Evolutionary conservation across 331 rosid genomes (phyloP), one percentile per base, ranked within the genome.

Genomic region (Saraca asoca): DNA sequence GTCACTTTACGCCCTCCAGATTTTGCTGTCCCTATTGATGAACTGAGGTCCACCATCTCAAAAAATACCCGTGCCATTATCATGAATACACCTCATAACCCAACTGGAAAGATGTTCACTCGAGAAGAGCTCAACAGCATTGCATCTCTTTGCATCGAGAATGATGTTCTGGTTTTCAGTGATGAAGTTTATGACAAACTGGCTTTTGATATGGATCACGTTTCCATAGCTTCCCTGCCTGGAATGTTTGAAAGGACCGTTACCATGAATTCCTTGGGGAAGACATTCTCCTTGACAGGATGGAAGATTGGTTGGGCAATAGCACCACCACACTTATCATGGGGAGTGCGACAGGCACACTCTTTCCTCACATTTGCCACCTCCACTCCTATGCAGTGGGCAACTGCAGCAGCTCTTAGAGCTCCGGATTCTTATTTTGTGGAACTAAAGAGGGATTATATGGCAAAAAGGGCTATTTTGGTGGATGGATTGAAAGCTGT

Each of bases 281-380:
- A 93, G 82, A 93, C 98, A 51, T 93, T 90, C 79, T 93, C 98
- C 54, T 79, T 93, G 63, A 93, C 98, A 0, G 91, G 97, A 19
- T 93, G 98, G 98, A 93, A 88, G 85, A 86, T 93, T 0, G 97
- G 97, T 6, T 90, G 96, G 98, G 95, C 98, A 8, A 81, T 90
- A 66, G 96, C 97, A 16, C 95, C 97, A 0, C 87, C 85, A 0
- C 95, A 87, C 82, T 84, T 93, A 71, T 55, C 96, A 52, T 87
- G 95, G 90, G 97, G 97, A 35, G 71, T 93, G 70, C 73, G 97
- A 53, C 98, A 87, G 65, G 96, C 88, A 55, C 84, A 81, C 18
- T 66, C 97, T 55, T 93, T 43, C 66, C 87, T 90, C 64, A 93
- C 98, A 2, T 93, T 93, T 18, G 70, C 90, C 17, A 90, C 88